Evolutionary conservation across 2,329 filamentous ascomycete species (phyloP).

Genomic region (Diplodia scrobiculata): DNA sequence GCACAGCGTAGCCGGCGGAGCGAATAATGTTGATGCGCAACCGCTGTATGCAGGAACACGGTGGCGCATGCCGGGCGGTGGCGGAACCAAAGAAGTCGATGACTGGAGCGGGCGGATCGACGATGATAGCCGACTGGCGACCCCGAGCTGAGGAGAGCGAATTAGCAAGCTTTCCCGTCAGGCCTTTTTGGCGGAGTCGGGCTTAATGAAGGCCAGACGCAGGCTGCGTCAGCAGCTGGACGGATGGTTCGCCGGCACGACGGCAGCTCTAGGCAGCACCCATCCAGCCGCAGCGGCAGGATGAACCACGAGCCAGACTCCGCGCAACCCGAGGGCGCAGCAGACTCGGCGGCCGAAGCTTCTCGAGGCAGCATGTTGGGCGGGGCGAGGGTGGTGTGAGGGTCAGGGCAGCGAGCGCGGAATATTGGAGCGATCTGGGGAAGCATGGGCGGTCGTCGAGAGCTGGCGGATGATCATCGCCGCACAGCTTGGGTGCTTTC

Average conservation of each 20-base stretch:
- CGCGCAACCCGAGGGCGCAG: constrained; percentile 6
- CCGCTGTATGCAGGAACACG: constrained; percentile 12
- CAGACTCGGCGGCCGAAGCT: neutral
- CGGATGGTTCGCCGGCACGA: neutral
- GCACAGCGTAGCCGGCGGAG: constrained; percentile 3
- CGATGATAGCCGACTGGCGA: constrained; percentile 11
- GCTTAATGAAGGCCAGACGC: constrained; percentile 22
- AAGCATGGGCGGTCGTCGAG: constrained; percentile 10
- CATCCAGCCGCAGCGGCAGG: neutral
- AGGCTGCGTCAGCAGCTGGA: constrained; percentile 18
- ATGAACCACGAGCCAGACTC: neutral
- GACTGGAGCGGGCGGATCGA: constrained; percentile 5
- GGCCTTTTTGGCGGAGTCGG: neutral
- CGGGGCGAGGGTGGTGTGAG: constrained; percentile 3
- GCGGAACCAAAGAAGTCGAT: neutral
- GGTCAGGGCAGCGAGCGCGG: constrained; percentile 8
- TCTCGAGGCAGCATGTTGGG: neutral
- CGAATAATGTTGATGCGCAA: constrained; percentile 1
- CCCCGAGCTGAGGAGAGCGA: neutral
- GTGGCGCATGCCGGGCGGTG: neutral
- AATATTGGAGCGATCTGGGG: constrained; percentile 5
- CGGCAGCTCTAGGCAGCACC: constrained; percentile 7
- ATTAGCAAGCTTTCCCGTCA: neutral
- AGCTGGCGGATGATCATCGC: constrained; percentile 4
- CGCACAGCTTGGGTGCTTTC: neutral